phyloP scores from a whole-genome alignment of 805 yeast species.

The Monosporozyma unispora region DNA sequence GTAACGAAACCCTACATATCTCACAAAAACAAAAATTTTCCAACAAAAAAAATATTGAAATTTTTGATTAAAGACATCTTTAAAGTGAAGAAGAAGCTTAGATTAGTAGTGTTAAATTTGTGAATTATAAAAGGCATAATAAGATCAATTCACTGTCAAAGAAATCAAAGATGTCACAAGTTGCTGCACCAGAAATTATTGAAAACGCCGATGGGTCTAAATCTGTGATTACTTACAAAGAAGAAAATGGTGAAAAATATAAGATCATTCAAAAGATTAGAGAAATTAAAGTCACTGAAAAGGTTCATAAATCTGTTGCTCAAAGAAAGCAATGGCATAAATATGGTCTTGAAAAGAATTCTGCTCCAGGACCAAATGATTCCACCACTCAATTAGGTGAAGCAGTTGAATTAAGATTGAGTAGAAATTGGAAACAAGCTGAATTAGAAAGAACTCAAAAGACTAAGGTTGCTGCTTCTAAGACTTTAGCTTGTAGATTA shows the following conservation, averaged over 20 bases:
- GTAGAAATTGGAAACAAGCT: slow-evolving; percentile 67
- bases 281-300: slow-evolving; percentile 67
- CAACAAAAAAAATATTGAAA: background rate
- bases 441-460: slow-evolving; percentile 58
- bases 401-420: slow-evolving; percentile 64
- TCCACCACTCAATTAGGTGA: slow-evolving; percentile 87
- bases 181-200: slow-evolving; percentile 65
- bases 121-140: no score
- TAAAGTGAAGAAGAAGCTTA: background rate
- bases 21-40: background rate
- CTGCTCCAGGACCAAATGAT: slow-evolving; percentile 78
- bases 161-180: slow-evolving; percentile 48
- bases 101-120: background rate
- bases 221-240: slow-evolving; percentile 69
- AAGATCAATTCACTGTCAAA: no score
- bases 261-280: slow-evolving; percentile 80
- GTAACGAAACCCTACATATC: background rate
- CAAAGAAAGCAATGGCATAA: slow-evolving; percentile 78
- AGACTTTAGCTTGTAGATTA: slow-evolving; percentile 63
- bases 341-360: slow-evolving; percentile 70
- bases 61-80: background rate
- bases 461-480: slow-evolving; percentile 35
- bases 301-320: slow-evolving; percentile 81
- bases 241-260: slow-evolving; percentile 74
- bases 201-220: slow-evolving; percentile 82